phyloP scores from a whole-genome alignment of 2,329 filamentous ascomycete species.

The Neofusicoccum kwambonambiense region DNA sequence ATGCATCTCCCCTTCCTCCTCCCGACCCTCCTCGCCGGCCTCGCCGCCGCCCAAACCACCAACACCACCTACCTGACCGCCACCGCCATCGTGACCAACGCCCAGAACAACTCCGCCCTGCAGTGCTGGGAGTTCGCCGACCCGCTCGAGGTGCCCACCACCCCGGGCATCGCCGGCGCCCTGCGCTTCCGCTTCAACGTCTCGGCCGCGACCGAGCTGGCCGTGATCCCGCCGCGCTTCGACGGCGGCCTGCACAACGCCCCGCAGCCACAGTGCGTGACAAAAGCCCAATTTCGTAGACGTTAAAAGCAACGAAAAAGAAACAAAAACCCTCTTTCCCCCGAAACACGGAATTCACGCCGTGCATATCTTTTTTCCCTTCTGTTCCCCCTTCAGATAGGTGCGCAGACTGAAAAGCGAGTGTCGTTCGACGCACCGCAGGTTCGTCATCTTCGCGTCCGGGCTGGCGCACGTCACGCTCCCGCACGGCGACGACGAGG shows the following conservation, averaged over 20 bases:
- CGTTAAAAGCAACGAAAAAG: no score
- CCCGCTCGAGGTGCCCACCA: conserved; percentile 28
- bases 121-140: conserved; percentile 36
- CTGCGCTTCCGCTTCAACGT: conserved; percentile 20
- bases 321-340: no score
- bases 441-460: conserved; percentile 31
- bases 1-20: neutral
- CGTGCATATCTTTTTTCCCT: neutral
- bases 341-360: no score
- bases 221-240: conserved; percentile 33
- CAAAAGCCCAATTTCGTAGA: no score
- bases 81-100: conserved; percentile 34
- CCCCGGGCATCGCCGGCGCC: conserved; percentile 30
- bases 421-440: neutral
- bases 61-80: conserved; percentile 24
- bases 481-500: conserved; percentile 26
- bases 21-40: neutral
- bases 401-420: no score
- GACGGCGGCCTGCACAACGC: conserved; percentile 35
- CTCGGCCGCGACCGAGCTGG: conserved; percentile 27
- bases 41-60: neutral
- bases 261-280: conserved; percentile 30
- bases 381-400: neutral
- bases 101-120: conserved; percentile 31
- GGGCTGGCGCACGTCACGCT: conserved; percentile 34